phyloP scores from a whole-genome alignment of 257 asterid species.

The Perilla frutescens region DNA sequence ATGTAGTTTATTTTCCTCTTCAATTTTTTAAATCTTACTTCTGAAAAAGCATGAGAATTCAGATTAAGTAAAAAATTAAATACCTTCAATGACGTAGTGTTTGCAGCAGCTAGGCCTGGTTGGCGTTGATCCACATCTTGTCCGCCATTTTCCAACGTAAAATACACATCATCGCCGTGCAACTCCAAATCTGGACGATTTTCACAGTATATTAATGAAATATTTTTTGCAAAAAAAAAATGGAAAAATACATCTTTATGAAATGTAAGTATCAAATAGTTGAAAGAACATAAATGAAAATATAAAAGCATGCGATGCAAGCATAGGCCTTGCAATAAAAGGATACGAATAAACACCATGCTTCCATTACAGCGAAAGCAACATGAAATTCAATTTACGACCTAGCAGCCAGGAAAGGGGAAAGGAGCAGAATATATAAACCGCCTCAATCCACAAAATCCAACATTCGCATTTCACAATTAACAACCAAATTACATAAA shows the following conservation, averaged over 20 bases:
- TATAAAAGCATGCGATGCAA: neutral
- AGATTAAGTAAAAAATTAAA: neutral
- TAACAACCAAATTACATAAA: neutral
- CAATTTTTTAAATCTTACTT: slow-evolving; percentile 11
- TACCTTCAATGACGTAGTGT: slow-evolving; percentile 65
- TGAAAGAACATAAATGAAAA: neutral
- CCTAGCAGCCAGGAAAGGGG: neutral
- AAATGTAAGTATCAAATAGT: neutral
- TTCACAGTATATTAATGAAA: slow-evolving; percentile 7
- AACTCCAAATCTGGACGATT: slow-evolving; percentile 76
- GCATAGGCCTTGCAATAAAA: neutral
- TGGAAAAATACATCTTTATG: neutral
- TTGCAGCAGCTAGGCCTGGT: slow-evolving; percentile 45
- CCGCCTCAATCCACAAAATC: slow-evolving; percentile 4
- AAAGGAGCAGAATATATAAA: slow-evolving; percentile 1
- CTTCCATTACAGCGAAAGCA: neutral
- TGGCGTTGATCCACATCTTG: slow-evolving; percentile 63
- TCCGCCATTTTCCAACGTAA: slow-evolving; percentile 70
- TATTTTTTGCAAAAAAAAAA: neutral
- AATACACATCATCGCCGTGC: slow-evolving; percentile 94
- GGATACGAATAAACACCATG: neutral
- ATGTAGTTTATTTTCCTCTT: slow-evolving; percentile 3
- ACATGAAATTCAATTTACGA: neutral
- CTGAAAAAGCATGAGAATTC: slow-evolving; percentile 16
- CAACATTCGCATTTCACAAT: neutral